Evolutionary conservation across 225 moss, liverwort and hornwort genomes (phyloP).

Genomic region (Marchantia paleacea): DNA sequence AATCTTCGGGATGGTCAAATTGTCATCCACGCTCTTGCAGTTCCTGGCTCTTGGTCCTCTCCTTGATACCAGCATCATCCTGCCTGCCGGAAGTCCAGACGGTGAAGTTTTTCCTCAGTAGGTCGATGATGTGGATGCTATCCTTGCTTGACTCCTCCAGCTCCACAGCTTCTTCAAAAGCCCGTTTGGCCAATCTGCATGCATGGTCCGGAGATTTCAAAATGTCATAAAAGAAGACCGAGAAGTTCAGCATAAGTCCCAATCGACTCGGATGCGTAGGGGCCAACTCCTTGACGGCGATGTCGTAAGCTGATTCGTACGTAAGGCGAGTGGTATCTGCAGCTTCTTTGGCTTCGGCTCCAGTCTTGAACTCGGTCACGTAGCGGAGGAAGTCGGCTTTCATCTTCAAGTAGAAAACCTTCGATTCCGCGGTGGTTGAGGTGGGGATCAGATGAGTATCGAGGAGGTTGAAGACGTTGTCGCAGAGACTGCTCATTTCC

Average conservation of each 20-base stretch:
- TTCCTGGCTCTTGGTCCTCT: slow-evolving; percentile 28
- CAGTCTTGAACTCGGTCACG: slow-evolving; percentile 33
- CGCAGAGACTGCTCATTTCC: slow-evolving; percentile 30
- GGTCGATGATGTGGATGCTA: slow-evolving; percentile 36
- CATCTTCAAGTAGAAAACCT: slow-evolving; percentile 38
- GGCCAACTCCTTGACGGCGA: slow-evolving; percentile 27
- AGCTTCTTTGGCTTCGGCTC: slow-evolving; percentile 30
- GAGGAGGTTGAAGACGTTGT: slow-evolving; percentile 29
- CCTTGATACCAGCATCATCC: slow-evolving; percentile 27
- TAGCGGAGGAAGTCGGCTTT: slow-evolving; percentile 38
- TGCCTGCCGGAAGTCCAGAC: slow-evolving; percentile 37
- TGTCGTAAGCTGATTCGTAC: slow-evolving; percentile 30
- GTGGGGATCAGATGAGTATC: slow-evolving; percentile 34
- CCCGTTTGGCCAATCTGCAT: slow-evolving; percentile 25
- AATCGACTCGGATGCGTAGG: slow-evolving; percentile 35
- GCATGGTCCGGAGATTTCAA: slow-evolving; percentile 34
- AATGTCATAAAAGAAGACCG: slow-evolving; percentile 37
- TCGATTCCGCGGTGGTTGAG: slow-evolving; percentile 30
- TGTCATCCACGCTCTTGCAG: no score
- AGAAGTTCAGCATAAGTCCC: slow-evolving; percentile 32
- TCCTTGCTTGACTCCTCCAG: slow-evolving; percentile 30
- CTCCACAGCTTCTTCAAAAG: slow-evolving; percentile 36
- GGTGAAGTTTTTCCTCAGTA: slow-evolving; percentile 30
- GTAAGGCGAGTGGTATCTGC: slow-evolving; percentile 31
- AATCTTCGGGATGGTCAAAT: no score